Percentiles rank a stretch among this genome's conserved stretches.
These are phyloP conservation scores for Ophiocordyceps unilateralis DNA, from an alignment of 2,329 filamentous ascomycete species.

Conservation along the genomic window DNA sequence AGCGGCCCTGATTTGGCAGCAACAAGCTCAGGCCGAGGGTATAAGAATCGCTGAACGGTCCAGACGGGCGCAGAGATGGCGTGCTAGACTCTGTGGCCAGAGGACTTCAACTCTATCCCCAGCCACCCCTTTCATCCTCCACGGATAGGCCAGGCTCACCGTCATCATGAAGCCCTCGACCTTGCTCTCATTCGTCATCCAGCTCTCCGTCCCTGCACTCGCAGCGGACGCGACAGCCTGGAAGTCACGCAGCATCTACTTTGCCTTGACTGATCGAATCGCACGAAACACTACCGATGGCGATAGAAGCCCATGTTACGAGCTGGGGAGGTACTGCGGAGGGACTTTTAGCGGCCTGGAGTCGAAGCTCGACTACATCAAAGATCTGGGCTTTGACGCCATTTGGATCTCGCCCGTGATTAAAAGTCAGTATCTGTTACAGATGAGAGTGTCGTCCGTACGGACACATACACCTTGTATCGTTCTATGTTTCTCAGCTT, in stretches of 20 bases:
- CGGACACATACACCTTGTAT: too few species aligned
- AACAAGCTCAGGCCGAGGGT: neutral
- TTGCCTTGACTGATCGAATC: conserved; percentile 39
- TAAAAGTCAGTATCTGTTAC: conserved; percentile 14
- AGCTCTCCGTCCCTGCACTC: neutral
- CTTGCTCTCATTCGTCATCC: neutral
- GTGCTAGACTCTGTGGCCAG: too few species aligned
- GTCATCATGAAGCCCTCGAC: neutral
- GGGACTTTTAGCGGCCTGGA: conserved; percentile 42
- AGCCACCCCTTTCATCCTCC: neutral
- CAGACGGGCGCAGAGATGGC: too few species aligned
- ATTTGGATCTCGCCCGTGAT: conserved; percentile 43
- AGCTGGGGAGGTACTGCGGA: conserved; percentile 36
- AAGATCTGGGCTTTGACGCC: conserved; percentile 41
- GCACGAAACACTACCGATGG: conserved; percentile 25
- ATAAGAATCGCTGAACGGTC: neutral
- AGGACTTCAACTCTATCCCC: too few species aligned
- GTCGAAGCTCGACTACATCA: conserved; percentile 44
- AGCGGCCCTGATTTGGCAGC: neutral
- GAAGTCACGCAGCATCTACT: conserved; percentile 40
- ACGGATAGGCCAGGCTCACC: too few species aligned
- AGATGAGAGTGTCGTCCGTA: too few species aligned
- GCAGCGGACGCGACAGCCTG: conserved; percentile 23
- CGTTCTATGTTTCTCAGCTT: too few species aligned
- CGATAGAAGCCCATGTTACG: conserved; percentile 18